Percentiles rank a stretch among this genome's conserved stretches.
These are phyloP conservation scores for Malus fusca DNA, from an alignment of 306 rosid genomes.

Conservation along the genomic window DNA sequence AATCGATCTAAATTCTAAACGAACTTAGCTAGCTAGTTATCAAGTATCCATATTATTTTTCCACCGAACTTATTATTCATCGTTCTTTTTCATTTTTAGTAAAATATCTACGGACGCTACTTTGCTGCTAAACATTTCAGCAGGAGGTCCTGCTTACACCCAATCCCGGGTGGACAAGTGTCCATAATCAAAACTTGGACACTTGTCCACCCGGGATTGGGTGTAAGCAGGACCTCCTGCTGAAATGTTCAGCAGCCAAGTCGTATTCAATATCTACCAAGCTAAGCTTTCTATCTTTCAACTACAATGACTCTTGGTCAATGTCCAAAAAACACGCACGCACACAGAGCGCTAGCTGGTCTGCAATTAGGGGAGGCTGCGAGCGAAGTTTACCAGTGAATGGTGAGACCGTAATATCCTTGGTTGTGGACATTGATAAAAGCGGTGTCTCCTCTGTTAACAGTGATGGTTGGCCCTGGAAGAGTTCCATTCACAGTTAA, in stretches of 20 bases:
- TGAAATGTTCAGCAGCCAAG: too few species aligned
- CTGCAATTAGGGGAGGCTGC: neutral
- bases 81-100: neutral
- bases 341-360: neutral
- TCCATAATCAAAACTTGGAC: too few species aligned
- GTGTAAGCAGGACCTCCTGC: too few species aligned
- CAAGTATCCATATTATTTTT: neutral
- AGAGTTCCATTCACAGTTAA: conserved; percentile 20
- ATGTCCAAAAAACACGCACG: neutral
- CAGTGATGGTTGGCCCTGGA: conserved; percentile 24
- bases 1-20: neutral
- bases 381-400: conserved; percentile 18
- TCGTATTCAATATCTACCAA: neutral
- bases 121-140: too few species aligned
- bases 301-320: neutral
- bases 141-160: too few species aligned
- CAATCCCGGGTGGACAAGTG: too few species aligned
- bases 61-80: neutral
- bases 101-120: neutral
- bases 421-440: conserved; percentile 20
- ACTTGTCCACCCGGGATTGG: too few species aligned
- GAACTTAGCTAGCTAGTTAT: neutral
- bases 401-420: conserved; percentile 18
- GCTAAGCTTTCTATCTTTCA: neutral
- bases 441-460: conserved; percentile 8